Evolutionary conservation across 139 green algal species (phyloP), one percentile per base, ranked within the genome.

Genomic region (Zygnema cylindricum): DNA sequence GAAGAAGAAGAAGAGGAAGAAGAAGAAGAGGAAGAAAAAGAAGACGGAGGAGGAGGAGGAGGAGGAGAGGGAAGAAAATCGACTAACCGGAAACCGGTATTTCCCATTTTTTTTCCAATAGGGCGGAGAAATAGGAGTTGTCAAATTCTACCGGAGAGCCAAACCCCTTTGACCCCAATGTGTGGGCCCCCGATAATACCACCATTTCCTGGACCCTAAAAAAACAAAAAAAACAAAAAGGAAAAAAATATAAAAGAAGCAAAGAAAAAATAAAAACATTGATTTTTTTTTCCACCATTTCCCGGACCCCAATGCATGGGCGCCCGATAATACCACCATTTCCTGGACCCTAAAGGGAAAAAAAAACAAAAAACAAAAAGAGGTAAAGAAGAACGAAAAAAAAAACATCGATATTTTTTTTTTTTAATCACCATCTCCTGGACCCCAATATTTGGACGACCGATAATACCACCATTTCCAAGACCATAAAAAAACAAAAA

Each of bases 81-180:
- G 16, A 7, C 49, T 25, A 25, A 63, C 49, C 49, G 16, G 49
- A 16, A 63, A 16, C 49, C 16, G 49, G 7, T 42, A 38, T 43
- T 11, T 49, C 69, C 84, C 77, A 88, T 7, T 77, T 77, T 43
- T n/a, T 69, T 22, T n/a, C 16, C 55, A 91, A 43, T 0, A 93
- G 76, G 2, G 55, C 84, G 40, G 49, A 95, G 92, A 95, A 99
- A 93, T 99, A 99, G 0, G 85, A 88, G 81, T 98, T 98, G 93
- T 98, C 96, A 94, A 99, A 99, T 1, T 89, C 95, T 16, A 94
- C 54, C 21, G 96, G 93, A 76, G 97, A 95, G 0, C 97, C 97
- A 90, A 96, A 99, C 30, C 96, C 96, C 89, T 99, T 99, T 86
- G 38, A 73, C 77, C 94, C 86, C 39, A 98, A 89, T 32, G 96